These are phyloP conservation scores for Penstemon davidsonii DNA, from an alignment of 257 asterid species.

Conservation along the genomic window DNA sequence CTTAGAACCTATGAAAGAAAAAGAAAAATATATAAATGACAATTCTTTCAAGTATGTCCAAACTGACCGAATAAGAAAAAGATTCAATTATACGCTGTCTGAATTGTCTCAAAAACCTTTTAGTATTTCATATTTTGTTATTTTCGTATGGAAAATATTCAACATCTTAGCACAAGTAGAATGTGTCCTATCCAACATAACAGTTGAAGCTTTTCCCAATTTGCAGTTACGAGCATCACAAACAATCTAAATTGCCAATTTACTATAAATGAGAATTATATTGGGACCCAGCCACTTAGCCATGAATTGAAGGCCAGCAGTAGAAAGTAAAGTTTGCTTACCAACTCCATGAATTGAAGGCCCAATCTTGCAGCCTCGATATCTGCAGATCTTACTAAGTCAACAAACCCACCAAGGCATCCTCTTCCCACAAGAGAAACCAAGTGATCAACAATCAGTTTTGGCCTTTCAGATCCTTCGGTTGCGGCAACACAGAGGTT, in stretches of 20 bases:
- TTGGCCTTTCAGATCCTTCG: constrained; percentile 71
- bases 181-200: background rate
- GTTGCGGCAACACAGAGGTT: constrained; percentile 79
- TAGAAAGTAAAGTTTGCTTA: constrained; percentile 34
- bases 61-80: background rate
- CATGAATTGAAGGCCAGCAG: background rate
- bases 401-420: constrained; percentile 75
- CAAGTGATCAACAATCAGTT: constrained; percentile 73
- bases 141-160: background rate
- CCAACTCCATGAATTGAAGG: constrained; percentile 95
- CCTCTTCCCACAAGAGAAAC: constrained; percentile 77
- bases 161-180: background rate
- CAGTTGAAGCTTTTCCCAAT: background rate
- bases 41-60: background rate
- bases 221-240: background rate
- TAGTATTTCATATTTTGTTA: background rate
- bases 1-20: constrained; percentile 63
- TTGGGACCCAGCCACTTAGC: background rate
- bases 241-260: background rate
- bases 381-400: constrained; percentile 84
- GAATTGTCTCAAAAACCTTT: background rate
- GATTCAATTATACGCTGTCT: background rate
- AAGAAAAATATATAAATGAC: background rate
- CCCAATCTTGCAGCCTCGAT: constrained; percentile 89
- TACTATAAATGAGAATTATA: background rate